A percentile compares a stretch with the other conserved stretches of the same genome.
phyloP scores from a whole-genome alignment of 2,329 filamentous ascomycete genomes.

The Diaporthe sp. region DNA sequence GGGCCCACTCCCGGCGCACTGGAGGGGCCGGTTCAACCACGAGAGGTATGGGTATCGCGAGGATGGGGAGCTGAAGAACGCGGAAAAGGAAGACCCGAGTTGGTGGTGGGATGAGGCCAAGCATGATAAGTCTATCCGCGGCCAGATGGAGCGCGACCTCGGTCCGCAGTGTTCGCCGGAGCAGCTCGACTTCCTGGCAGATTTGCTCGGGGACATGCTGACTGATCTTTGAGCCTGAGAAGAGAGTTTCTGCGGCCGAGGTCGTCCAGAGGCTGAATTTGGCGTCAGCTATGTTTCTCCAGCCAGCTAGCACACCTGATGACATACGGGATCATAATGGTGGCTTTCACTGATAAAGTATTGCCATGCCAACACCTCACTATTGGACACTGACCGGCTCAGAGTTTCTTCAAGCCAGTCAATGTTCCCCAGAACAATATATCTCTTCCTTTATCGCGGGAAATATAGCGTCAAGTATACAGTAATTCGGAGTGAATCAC shows the following conservation, averaged over 20 bases:
- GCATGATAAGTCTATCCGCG: not conserved
- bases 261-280: not conserved
- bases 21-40: conserved; percentile 6
- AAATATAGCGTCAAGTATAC: no score
- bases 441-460: no score
- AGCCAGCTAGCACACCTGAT: not conserved
- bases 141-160: not conserved
- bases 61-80: not conserved
- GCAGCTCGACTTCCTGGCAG: not conserved
- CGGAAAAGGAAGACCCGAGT: not conserved
- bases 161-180: not conserved
- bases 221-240: conserved; percentile 4
- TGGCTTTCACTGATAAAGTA: no score
- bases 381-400: no score
- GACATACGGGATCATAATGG: not conserved
- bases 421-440: no score
- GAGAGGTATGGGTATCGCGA: not conserved
- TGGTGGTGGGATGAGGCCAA: not conserved
- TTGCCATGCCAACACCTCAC: no score
- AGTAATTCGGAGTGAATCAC: no score
- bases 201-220: not conserved
- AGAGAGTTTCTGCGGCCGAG: not conserved
- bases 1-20: not conserved
- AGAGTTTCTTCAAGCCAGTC: no score
- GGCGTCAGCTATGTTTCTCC: not conserved